These are phyloP conservation scores for Colletotrichum somersetense DNA, from an alignment of 2,329 filamentous ascomycete genomes.

Conservation along the genomic window DNA sequence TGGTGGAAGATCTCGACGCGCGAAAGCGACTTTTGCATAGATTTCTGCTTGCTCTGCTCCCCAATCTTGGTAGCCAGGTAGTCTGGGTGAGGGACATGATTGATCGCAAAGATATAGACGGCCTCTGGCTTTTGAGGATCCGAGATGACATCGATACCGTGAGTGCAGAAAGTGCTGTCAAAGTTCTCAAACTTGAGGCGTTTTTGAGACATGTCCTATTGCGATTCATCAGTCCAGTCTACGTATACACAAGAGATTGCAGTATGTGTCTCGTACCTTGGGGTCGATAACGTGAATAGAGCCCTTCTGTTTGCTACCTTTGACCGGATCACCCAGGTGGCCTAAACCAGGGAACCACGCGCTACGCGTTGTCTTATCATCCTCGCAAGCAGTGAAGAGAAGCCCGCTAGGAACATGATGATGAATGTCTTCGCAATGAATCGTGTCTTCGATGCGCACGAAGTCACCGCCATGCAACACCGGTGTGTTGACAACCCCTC, in stretches of 20 bases:
- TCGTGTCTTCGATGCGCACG: constrained; percentile 62
- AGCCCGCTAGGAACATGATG: constrained; percentile 61
- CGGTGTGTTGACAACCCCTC: constrained; percentile 43
- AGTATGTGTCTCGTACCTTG: constrained; percentile 52
- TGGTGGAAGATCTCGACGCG: constrained; percentile 67
- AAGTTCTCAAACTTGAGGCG: constrained; percentile 65
- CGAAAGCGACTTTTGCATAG: constrained; percentile 55
- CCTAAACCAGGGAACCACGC: constrained; percentile 66
- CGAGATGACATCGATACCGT: constrained; percentile 71
- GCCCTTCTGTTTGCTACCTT: constrained; percentile 53
- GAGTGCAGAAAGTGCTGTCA: constrained; percentile 65
- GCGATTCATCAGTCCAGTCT: no score
- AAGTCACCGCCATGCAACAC: constrained; percentile 49
- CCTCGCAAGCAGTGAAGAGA: constrained; percentile 69
- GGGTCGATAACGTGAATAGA: constrained; percentile 67
- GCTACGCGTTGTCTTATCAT: constrained; percentile 56
- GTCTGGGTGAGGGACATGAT: constrained; percentile 65
- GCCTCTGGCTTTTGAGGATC: constrained; percentile 58
- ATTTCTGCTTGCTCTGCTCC: constrained; percentile 49
- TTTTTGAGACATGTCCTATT: constrained; percentile 47
- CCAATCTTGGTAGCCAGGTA: constrained; percentile 48
- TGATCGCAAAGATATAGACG: constrained; percentile 72
- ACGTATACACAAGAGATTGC: rapidly evolving
- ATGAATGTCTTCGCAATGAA: constrained; percentile 72
- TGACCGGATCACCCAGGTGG: constrained; percentile 56